Evolutionary conservation across 108 stramenopile genomes (phyloP).

Genomic region (Nannochloropsis granulata): DNA sequence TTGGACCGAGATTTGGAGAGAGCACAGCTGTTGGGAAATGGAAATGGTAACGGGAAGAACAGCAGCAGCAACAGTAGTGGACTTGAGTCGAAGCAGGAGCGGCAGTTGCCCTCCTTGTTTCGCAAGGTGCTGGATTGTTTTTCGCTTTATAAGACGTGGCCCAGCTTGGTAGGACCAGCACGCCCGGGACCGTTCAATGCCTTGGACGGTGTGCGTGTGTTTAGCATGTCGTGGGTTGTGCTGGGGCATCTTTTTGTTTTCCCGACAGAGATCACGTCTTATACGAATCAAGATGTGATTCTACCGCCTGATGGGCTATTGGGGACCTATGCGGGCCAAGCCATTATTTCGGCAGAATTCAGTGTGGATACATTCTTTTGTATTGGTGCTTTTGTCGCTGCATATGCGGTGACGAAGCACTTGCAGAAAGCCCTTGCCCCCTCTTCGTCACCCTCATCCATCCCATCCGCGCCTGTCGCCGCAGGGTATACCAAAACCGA

Average conservation of each 20-base stretch:
- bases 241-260: neutral
- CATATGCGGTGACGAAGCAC: neutral
- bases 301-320: neutral
- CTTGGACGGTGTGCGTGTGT: neutral
- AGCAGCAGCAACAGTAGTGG: neutral
- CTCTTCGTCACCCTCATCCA: neutral
- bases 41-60: neutral
- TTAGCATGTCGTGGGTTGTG: neutral
- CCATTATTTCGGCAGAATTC: neutral
- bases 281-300: neutral
- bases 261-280: neutral
- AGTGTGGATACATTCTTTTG: neutral
- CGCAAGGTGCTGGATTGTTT: neutral
- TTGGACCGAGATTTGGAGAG: neutral
- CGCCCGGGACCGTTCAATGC: neutral
- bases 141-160: neutral
- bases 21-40: neutral
- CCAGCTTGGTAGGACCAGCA: neutral
- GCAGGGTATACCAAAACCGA: neutral
- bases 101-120: neutral
- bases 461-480: neutral
- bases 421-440: neutral
- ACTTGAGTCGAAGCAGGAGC: neutral
- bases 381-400: neutral
- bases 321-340: neutral